Conservation (phyloP, 2,329 filamentous ascomycete genomes). For the Clonostachys byssicola region DNA sequence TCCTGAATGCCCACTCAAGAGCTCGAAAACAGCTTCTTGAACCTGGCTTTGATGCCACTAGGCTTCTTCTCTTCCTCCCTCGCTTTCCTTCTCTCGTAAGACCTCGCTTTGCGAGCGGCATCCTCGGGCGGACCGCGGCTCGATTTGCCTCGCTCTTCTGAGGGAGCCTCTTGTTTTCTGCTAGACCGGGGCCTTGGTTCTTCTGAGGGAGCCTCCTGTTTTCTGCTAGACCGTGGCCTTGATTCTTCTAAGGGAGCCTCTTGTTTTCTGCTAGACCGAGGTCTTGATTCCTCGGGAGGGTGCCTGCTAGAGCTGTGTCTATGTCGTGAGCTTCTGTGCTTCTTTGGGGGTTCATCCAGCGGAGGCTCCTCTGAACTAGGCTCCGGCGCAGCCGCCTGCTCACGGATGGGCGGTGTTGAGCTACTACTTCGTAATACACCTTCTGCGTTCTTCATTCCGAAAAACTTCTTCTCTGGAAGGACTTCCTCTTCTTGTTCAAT, state of each 20-base stretch:
- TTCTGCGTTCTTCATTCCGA: slow-evolving; percentile 31
- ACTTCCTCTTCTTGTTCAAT: slow-evolving; percentile 11
- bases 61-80: slow-evolving; percentile 19
- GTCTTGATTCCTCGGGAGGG: slow-evolving; percentile 16
- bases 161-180: not conserved
- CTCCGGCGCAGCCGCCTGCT: slow-evolving; percentile 4
- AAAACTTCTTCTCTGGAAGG: slow-evolving; percentile 34
- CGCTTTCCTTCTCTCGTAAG: slow-evolving; percentile 21
- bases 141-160: not conserved
- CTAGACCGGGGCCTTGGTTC: slow-evolving; percentile 5
- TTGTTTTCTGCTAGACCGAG: slow-evolving; percentile 14
- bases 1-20: too few species aligned
- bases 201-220: not conserved
- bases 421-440: slow-evolving; percentile 17
- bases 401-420: not conserved
- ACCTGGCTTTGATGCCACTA: slow-evolving; percentile 23
- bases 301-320: slow-evolving; percentile 15
- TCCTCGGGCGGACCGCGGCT: slow-evolving; percentile 16
- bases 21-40: slow-evolving; percentile 26
- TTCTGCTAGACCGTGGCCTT: slow-evolving; percentile 6
- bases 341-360: not conserved
- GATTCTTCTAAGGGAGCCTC: slow-evolving; percentile 12
- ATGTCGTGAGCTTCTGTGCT: slow-evolving; percentile 16
- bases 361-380: slow-evolving; percentile 6
- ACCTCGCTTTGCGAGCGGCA: slow-evolving; percentile 24